Base-by-base conservation (phyloP, 2,329 filamentous ascomycete species). In the Rhinocladiella mackenziei region DNA sequence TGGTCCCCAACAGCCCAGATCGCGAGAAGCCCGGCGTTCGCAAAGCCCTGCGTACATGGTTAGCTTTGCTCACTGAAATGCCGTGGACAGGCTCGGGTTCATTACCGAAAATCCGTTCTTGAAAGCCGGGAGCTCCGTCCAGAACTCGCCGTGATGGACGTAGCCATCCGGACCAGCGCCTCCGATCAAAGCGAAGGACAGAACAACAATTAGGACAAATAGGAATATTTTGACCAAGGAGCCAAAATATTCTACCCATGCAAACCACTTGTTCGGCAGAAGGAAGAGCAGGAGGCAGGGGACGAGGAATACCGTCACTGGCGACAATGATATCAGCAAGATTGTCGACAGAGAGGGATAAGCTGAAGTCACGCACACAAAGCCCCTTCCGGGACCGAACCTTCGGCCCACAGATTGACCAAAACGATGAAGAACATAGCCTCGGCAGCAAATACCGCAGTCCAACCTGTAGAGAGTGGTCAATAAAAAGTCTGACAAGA, bases 1-100 rank as follows among this genome's bases (percentile, higher is more conserved):
- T 65, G 59, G 40, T 64, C 55, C 15, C 61, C 60, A 41, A 57
- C 45, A 34, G 55, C 58, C 57, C 57, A 61, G n/a, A 56, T 50
- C 2, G 60, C 60, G 11, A 65, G 56, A 2, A 62, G 31, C 7
- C 56, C 56, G 17, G 55, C 55, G 14, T 58, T 36, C 9, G 33
- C 20, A 17, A 36, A 36, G 4, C 33, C 33, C 18, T 22, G 2
- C n/a, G n/a, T n/a, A n/a, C n/a, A n/a, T n/a, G n/a, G n/a, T n/a
- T n/a, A n/a, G n/a, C n/a, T n/a, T n/a, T n/a, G n/a, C n/a, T n/a
- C n/a, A n/a, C n/a, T n/a, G n/a, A n/a, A n/a, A n/a, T n/a, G n/a
- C n/a, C n/a, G n/a, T n/a, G n/a, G n/a, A n/a, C n/a, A n/a, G n/a
- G n/a, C n/a, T n/a, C n/a, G n/a, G n/a, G n/a, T n/a, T n/a, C n/a